These are phyloP conservation scores for Microglena sp. DNA, from an alignment of 139 green algal genomes.

Conservation along the genomic window DNA sequence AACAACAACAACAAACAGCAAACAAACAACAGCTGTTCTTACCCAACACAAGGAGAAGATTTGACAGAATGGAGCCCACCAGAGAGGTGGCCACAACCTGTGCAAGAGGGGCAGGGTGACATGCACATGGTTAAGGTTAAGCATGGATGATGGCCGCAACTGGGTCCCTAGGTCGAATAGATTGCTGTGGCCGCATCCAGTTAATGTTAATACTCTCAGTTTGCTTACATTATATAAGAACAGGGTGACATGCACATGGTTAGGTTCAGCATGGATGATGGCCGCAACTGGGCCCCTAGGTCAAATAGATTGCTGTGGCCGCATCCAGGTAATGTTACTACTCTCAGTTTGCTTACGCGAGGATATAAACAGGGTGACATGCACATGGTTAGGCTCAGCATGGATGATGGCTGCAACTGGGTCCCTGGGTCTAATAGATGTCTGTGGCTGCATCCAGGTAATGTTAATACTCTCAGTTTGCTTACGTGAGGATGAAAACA, in stretches of 20 bases:
- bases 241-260: neutral
- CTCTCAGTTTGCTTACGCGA: too few species aligned
- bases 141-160: neutral
- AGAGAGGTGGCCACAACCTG: constrained; percentile 70
- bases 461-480: too few species aligned
- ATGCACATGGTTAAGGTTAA: neutral
- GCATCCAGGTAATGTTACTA: too few species aligned
- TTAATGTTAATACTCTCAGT: too few species aligned
- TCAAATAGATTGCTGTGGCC: neutral
- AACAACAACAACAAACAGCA: neutral
- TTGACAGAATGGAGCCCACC: constrained; percentile 79
- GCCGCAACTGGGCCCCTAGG: too few species aligned
- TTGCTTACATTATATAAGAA: neutral
- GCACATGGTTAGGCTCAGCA: neutral
- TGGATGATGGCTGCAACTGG: neutral
- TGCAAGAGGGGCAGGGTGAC: constrained; percentile 34
- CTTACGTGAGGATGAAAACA: neutral
- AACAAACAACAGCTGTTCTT: constrained; percentile 12
- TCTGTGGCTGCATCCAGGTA: too few species aligned
- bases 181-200: too few species aligned
- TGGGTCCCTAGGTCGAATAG: neutral
- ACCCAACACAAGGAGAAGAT: constrained; percentile 85
- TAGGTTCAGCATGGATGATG: neutral
- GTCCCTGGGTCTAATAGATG: neutral
- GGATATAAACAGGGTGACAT: neutral